These are phyloP conservation scores for Ascochyta fabae DNA, from an alignment of 2,329 filamentous ascomycete species.

Conservation along the genomic window DNA sequence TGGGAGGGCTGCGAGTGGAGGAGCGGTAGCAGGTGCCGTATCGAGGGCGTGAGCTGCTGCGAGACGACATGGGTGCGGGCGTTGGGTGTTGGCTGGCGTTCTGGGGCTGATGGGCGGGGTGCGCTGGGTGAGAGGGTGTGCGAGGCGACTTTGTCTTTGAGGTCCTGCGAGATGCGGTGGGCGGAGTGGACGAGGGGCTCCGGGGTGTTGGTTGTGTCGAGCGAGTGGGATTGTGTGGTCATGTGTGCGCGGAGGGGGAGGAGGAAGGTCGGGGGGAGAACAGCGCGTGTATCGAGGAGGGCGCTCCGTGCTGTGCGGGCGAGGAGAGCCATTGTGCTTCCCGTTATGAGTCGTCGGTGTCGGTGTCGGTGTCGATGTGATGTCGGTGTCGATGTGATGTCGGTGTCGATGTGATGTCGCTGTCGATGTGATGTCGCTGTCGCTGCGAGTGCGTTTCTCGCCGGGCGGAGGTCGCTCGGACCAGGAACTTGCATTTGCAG, in stretches of 20 bases:
- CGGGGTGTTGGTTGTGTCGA: conserved; percentile 47
- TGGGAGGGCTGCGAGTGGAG: conserved; percentile 75
- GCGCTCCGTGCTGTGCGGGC: conserved; percentile 67
- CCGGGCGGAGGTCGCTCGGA: conserved; percentile 19
- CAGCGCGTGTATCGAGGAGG: conserved; percentile 64
- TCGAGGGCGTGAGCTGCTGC: conserved; percentile 59
- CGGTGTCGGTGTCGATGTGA: no score
- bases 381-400: neutral
- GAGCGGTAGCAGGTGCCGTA: conserved; percentile 70
- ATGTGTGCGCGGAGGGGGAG: conserved; percentile 59
- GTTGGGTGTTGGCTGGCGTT: conserved; percentile 25
- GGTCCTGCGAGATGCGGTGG: conserved; percentile 38
- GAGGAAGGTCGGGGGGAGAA: conserved; percentile 55
- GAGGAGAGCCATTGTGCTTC: conserved; percentile 48
- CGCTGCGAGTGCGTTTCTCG: conserved; percentile 15
- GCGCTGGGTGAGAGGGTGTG: conserved; percentile 25
- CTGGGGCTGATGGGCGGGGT: conserved; percentile 17
- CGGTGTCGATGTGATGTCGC: no score
- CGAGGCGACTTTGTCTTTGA: conserved; percentile 30
- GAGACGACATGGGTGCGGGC: conserved; percentile 36
- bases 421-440: neutral
- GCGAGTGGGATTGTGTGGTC: conserved; percentile 51
- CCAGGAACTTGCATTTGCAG: conserved; percentile 1
- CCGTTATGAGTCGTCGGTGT: neutral
- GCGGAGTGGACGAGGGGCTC: conserved; percentile 58